Evolutionary conservation across 352 stramenopile genomes (phyloP).

Genomic region (Phytophthora rubi): DNA sequence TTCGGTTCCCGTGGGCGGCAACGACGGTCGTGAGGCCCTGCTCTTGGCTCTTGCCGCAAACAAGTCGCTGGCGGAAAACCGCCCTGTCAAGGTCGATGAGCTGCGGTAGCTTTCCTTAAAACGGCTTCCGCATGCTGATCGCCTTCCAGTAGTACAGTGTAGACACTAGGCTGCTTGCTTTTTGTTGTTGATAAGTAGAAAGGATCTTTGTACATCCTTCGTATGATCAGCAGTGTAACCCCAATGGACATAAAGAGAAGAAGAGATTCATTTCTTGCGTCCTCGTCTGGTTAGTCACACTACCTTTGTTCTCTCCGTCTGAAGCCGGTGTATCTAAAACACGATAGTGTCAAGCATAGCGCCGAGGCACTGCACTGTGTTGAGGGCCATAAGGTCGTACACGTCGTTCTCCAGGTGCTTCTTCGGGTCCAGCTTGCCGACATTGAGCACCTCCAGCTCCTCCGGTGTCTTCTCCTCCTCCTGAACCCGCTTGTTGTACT

Average conservation of each 20-base stretch:
- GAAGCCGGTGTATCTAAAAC: constrained; percentile 83
- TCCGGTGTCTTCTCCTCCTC: constrained; percentile 98
- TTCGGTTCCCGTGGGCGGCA: constrained; percentile 56
- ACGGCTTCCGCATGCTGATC: constrained; percentile 22
- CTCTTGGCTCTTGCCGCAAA: constrained; percentile 73
- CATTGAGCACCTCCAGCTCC: constrained; percentile 97
- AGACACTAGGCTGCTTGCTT: constrained; percentile 25
- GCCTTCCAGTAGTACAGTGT: constrained; percentile 12
- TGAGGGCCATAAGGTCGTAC: constrained; percentile 97
- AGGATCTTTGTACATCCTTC: constrained; percentile 2
- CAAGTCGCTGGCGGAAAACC: constrained; percentile 72
- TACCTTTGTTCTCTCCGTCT: constrained; percentile 18
- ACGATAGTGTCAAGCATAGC: constrained; percentile 99
- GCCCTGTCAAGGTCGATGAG: constrained; percentile 67
- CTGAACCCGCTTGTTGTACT: constrained; percentile 97
- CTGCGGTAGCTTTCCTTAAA: constrained; percentile 38
- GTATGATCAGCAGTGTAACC: constrained; percentile 24
- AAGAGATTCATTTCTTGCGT: constrained; percentile 25
- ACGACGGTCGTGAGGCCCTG: constrained; percentile 70
- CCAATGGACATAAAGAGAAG: constrained; percentile 19
- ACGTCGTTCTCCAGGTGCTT: constrained; percentile 95
- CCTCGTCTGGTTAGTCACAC: constrained; percentile 16
- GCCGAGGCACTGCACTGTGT: constrained; percentile 98
- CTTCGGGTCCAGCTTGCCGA: constrained; percentile 98
- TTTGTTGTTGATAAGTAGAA: constrained; percentile 27